Percentiles rank a stretch among this genome's conserved stretches.
phyloP scores from a whole-genome alignment of 192 early-diverging fungal genomes.

The Mortierella antarctica region DNA sequence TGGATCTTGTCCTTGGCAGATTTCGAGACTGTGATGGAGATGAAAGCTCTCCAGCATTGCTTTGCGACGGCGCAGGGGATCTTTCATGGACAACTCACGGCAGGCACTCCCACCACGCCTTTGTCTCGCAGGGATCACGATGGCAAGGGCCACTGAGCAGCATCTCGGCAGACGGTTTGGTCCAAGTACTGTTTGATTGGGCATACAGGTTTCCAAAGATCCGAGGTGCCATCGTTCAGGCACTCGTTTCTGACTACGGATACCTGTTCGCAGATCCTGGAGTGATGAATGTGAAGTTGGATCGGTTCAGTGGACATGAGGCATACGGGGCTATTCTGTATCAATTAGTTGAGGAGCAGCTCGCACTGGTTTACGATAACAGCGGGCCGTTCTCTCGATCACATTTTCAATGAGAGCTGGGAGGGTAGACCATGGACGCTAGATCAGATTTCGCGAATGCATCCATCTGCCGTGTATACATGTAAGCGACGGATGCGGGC shows the following conservation, averaged over 20 bases:
- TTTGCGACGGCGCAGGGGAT: not conserved
- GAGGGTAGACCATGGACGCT: no score
- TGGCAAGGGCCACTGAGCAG: not conserved
- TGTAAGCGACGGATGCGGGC: no score
- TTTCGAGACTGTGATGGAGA: not conserved
- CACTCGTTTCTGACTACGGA: constrained; percentile 8
- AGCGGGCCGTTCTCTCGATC: no score
- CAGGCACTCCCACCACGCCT: not conserved
- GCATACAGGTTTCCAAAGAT: constrained; percentile 29
- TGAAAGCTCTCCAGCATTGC: not conserved
- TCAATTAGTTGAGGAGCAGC: constrained; percentile 15
- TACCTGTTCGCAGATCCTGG: not conserved
- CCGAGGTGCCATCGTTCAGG: constrained; percentile 9
- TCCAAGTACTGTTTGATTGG: constrained; percentile 41
- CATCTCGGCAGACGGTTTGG: not conserved
- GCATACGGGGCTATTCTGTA: constrained; percentile 8
- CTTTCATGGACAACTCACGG: not conserved
- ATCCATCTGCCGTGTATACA: no score
- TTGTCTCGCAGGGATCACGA: not conserved
- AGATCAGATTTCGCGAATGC: no score
- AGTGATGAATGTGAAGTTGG: not conserved
- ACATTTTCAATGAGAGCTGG: no score
- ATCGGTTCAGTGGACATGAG: constrained; percentile 18
- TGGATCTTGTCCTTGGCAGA: constrained; percentile 25
- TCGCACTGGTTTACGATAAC: not conserved